These are phyloP conservation scores for Talaromyces sp. DNA, from an alignment of 2,329 filamentous ascomycete species.

Conservation along the genomic window DNA sequence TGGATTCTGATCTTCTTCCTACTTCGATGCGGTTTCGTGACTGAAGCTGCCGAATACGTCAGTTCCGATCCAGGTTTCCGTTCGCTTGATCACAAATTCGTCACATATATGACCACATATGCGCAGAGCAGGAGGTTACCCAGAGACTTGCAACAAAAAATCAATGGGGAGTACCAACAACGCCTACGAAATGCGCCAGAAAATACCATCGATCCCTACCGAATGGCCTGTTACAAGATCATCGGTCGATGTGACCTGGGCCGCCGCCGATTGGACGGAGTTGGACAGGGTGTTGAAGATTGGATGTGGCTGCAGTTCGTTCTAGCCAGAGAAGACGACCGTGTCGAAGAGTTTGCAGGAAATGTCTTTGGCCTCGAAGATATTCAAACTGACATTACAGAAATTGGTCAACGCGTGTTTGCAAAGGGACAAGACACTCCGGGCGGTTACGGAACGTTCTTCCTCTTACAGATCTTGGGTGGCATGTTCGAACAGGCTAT, in stretches of 20 bases:
- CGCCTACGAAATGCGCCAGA: constrained; percentile 79
- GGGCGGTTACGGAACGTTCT: constrained; percentile 82
- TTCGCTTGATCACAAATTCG: constrained; percentile 85
- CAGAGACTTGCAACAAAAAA: constrained; percentile 76
- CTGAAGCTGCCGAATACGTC: constrained; percentile 83
- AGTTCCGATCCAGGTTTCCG: constrained; percentile 76
- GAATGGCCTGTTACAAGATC: constrained; percentile 97
- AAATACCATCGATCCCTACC: constrained; percentile 86
- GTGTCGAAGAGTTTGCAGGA: constrained; percentile 59
- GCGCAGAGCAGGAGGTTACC: constrained; percentile 74
- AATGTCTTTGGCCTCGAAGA: constrained; percentile 62
- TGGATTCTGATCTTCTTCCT: constrained; percentile 96
- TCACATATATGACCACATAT: constrained; percentile 81
- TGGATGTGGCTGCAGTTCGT: constrained; percentile 66
- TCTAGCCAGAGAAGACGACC: constrained; percentile 59
- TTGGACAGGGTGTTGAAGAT: constrained; percentile 61
- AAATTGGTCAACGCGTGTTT: constrained; percentile 91
- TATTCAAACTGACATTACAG: constrained; percentile 74
- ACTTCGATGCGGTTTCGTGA: constrained; percentile 75
- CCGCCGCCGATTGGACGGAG: constrained; percentile 54
- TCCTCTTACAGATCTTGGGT: constrained; percentile 84
- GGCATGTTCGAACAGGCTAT: constrained; percentile 95
- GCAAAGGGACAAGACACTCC: constrained; percentile 74
- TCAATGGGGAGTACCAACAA: constrained; percentile 85
- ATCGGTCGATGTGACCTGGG: constrained; percentile 71